Evolutionary conservation across 208 protist genomes (phyloP).

Genomic region (Polymyxa betae): DNA sequence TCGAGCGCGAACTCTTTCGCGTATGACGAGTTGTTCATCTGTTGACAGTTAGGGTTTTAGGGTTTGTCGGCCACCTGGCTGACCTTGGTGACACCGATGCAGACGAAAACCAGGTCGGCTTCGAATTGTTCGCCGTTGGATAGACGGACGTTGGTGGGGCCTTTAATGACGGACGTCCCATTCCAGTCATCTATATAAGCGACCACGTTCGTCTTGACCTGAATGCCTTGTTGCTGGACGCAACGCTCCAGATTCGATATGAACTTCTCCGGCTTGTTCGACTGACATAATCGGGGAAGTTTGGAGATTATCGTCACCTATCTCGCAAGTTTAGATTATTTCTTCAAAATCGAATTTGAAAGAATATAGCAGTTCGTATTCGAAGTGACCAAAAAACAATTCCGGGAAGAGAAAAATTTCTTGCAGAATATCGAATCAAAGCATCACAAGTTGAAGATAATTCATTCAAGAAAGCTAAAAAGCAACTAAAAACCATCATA

Average conservation of each 20-base stretch:
- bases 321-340: no score
- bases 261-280: conserved; percentile 46
- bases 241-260: background rate
- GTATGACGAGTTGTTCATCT: conserved; percentile 12
- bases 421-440: no score
- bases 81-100: background rate
- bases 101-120: conserved; percentile 2
- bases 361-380: no score
- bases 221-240: background rate
- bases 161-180: background rate
- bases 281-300: no score
- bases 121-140: conserved; percentile 5
- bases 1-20: background rate
- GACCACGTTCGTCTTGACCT: background rate
- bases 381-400: no score
- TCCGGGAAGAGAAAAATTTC: no score
- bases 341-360: no score
- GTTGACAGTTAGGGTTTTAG: background rate
- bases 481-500: no score
- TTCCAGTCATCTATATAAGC: background rate
- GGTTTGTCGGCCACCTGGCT: background rate
- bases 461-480: no score
- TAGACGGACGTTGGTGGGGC: background rate
- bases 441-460: no score
- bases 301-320: no score